Conservation (phyloP, 441 rosid species). For the Populus tomentosa region DNA sequence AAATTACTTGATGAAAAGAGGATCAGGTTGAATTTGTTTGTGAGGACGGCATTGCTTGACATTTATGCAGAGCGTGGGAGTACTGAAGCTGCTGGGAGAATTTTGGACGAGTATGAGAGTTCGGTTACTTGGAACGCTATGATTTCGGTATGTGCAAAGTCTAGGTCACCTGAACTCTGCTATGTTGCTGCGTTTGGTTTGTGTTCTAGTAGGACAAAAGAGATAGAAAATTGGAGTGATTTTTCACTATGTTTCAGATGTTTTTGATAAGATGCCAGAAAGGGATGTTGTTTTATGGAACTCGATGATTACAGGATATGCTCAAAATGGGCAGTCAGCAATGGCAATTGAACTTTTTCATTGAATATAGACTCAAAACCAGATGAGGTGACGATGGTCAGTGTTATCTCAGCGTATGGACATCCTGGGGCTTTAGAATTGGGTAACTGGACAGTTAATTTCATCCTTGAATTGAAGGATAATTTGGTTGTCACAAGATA, state of each 20-base stretch:
- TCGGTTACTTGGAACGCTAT: slow-evolving; percentile 45
- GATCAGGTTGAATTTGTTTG: slow-evolving; percentile 35
- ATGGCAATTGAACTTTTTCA: slow-evolving; percentile 45
- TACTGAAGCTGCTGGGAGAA: slow-evolving; percentile 46
- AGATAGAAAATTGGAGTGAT: too few relatives aligned
- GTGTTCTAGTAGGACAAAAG: too few relatives aligned
- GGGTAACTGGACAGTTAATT: slow-evolving; percentile 50
- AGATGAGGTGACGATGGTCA: slow-evolving; percentile 45
- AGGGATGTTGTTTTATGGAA: slow-evolving; percentile 58
- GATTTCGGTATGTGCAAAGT: slow-evolving; percentile 45
- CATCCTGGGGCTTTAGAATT: slow-evolving; percentile 42
- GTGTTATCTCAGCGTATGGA: slow-evolving; percentile 49
- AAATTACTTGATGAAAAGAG: slow-evolving; percentile 18
- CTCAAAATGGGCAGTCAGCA: slow-evolving; percentile 40
- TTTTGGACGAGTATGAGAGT: slow-evolving; percentile 42
- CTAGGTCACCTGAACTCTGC: slow-evolving; percentile 34
- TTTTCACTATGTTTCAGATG: slow-evolving; percentile 15
- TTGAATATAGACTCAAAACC: slow-evolving; percentile 43
- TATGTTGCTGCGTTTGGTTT: neutral
- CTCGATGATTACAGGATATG: slow-evolving; percentile 51
- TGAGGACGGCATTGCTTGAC: slow-evolving; percentile 58
- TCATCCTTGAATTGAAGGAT: slow-evolving; percentile 32
- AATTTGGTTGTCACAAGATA: slow-evolving; percentile 40
- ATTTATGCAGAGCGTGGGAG: slow-evolving; percentile 82
- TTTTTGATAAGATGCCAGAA: slow-evolving; percentile 44